Base-by-base conservation (phyloP, 2,329 filamentous ascomycete species). In the Fusarium sp. region DNA sequence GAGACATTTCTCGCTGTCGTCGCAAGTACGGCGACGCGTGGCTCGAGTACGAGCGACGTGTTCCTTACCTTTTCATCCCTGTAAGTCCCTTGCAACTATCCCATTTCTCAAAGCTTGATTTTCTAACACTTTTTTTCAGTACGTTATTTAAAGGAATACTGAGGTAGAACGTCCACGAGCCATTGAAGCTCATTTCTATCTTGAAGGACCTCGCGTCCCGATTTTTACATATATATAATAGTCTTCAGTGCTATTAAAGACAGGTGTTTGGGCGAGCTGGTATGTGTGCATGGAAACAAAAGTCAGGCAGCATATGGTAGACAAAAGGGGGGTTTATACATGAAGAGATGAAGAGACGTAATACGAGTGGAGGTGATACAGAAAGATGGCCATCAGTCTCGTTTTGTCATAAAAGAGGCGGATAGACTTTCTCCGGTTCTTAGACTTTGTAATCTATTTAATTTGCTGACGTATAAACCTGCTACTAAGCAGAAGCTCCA, bases 1-100 rank as follows among this genome's bases (percentile, higher is more conserved):
- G 94, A 69, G 94, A 97, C 77, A 93, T 95, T 67, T 84, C 91
- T 76, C 87, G 90, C 69, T 97, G 94, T 80, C 88, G 89, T 65
- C 84, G 83, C 75, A 94, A 93, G 84, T 97, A 97, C 80, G 93
- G 92, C 5, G 90, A 93, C 66, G 89, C 90, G 31, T 97, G 93
- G 93, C 81, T 84, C 26, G 90, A 94, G 83, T 97, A 96, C 76
- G 91, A 93, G 83, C 87, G 85, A 81, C 84, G 86, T 74, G 92
- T 94, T 50, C 93, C 93, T 21, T 95, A 94, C 79, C 83, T 96
- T 56, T 96, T 97, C 78, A 94, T 97, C 82, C 93, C 93, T 38
- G 84, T 86, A 75, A 64, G 67, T 64, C 33, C 22, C 19, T 34
- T 15, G 15, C 7, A 14, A 19, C 15, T n/a, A 24, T 3, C 3